Evolutionary conservation across 495 filamentous ascomycete genomes (phyloP).

Genomic region (Neurospora pannonica): DNA sequence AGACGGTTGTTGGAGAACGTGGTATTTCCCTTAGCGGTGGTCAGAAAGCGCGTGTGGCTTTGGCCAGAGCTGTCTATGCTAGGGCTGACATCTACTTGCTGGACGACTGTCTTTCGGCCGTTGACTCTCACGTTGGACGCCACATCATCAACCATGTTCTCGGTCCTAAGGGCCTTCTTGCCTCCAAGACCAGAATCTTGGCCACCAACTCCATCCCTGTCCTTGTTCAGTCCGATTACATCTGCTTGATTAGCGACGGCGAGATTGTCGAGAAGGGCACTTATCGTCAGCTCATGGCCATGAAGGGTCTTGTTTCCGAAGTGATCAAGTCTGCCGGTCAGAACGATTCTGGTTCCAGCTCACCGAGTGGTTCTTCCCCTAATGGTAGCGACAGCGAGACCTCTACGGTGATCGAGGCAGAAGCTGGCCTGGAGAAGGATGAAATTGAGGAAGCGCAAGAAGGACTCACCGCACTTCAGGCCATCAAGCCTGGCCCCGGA

Average conservation of each 20-base stretch:
- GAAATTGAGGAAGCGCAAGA: slow-evolving; percentile 68
- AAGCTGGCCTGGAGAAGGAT: slow-evolving; percentile 37
- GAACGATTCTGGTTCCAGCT: slow-evolving; percentile 28
- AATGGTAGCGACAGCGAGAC: slow-evolving; percentile 47
- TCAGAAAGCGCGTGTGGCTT: slow-evolving; percentile 90
- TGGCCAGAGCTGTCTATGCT: slow-evolving; percentile 93
- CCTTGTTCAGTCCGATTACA: slow-evolving; percentile 71
- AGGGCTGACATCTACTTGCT: slow-evolving; percentile 94
- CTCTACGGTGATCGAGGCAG: slow-evolving; percentile 48
- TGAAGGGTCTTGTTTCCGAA: slow-evolving; percentile 82
- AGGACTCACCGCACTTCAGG: slow-evolving; percentile 55
- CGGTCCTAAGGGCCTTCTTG: slow-evolving; percentile 72
- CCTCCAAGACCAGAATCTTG: slow-evolving; percentile 80
- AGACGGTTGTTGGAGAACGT: slow-evolving; percentile 92
- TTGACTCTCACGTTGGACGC: slow-evolving; percentile 94
- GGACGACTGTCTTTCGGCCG: slow-evolving; percentile 89
- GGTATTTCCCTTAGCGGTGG: slow-evolving; percentile 96
- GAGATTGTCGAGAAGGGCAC: slow-evolving; percentile 79
- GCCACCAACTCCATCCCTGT: slow-evolving; percentile 96
- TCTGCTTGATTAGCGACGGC: slow-evolving; percentile 74
- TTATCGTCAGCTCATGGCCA: slow-evolving; percentile 82
- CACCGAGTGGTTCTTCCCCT: slow-evolving; percentile 14
- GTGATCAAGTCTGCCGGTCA: slow-evolving; percentile 71
- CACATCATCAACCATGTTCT: slow-evolving; percentile 93
- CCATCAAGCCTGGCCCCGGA: slow-evolving; percentile 49